Conservation (phyloP, 768 basidiomycete genomes). For the Pilatotrama ljubarskyi region DNA sequence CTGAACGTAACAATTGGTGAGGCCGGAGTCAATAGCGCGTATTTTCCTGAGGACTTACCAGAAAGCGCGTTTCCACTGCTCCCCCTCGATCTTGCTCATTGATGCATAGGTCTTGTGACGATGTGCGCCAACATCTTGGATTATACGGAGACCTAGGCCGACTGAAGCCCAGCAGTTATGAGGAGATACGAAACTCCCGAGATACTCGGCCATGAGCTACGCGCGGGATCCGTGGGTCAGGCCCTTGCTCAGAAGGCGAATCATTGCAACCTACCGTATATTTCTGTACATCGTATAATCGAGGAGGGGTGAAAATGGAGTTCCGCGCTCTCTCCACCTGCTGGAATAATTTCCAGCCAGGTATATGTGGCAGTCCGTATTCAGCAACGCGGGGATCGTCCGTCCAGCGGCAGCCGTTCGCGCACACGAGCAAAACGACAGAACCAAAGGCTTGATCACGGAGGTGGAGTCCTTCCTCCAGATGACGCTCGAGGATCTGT, state of each 20-base stretch:
- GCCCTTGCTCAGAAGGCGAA: too few relatives aligned
- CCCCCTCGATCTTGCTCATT: slow-evolving; percentile 53
- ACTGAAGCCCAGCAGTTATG: slow-evolving; percentile 24
- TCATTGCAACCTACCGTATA: neutral
- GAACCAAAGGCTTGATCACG: slow-evolving; percentile 46
- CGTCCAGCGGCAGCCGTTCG: slow-evolving; percentile 46
- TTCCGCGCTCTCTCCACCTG: slow-evolving; percentile 39
- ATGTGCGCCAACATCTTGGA: slow-evolving; percentile 77
- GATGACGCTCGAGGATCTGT: slow-evolving; percentile 40
- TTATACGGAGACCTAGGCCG: slow-evolving; percentile 48
- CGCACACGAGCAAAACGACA: slow-evolving; percentile 56
- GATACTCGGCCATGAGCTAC: slow-evolving; percentile 15
- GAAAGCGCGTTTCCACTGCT: slow-evolving; percentile 79
- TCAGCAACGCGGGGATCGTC: slow-evolving; percentile 44
- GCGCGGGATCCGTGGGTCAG: too few relatives aligned
- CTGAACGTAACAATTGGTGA: slow-evolving; percentile 27
- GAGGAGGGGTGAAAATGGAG: slow-evolving; percentile 24
- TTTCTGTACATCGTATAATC: slow-evolving; percentile 9
- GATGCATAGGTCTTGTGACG: slow-evolving; percentile 56
- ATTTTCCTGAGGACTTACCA: slow-evolving; percentile 46
- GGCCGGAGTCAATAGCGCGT: too few relatives aligned
- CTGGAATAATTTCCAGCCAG: slow-evolving; percentile 47
- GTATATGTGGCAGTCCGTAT: slow-evolving; percentile 28
- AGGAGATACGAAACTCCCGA: slow-evolving; percentile 3
- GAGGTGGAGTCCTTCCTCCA: slow-evolving; percentile 38